A percentile compares a stretch with the other conserved stretches of the same genome.
Evolutionary conservation across 2,329 filamentous ascomycete species (phyloP).

Genomic region (Aaosphaeria arxii): DNA sequence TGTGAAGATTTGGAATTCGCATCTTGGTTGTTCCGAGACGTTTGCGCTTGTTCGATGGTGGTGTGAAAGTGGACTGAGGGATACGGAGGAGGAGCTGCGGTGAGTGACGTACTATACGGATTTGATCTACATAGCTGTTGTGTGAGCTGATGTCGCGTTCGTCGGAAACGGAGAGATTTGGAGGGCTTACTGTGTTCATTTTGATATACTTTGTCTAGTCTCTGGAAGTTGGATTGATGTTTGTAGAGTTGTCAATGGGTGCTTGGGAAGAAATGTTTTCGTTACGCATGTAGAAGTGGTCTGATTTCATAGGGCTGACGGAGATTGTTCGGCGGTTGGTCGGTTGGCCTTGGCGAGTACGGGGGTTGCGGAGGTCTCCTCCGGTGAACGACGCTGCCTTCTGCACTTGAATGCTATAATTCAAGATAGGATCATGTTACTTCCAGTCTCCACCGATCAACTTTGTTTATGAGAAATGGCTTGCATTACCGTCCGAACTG

Average conservation of each 20-base stretch:
- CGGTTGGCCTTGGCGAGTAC: neutral
- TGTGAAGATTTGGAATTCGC: neutral
- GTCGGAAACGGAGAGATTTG: neutral
- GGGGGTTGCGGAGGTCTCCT: too few relatives aligned
- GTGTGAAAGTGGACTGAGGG: neutral
- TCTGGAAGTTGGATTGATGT: neutral
- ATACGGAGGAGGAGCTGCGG: constrained; percentile 1
- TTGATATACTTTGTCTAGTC: constrained; percentile 6
- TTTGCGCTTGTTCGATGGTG: neutral
- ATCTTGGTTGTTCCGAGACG: neutral
- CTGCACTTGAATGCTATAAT: too few relatives aligned
- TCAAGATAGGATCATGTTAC: too few relatives aligned
- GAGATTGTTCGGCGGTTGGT: constrained; percentile 13
- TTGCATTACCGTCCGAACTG: too few relatives aligned
- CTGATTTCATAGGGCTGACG: constrained; percentile 10
- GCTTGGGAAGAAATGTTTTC: constrained; percentile 1
- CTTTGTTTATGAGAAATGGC: too few relatives aligned
- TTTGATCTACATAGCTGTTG: constrained; percentile 44
- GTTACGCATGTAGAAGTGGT: neutral
- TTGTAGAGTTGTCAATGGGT: constrained; percentile 1
- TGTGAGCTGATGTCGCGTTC: constrained; percentile 9
- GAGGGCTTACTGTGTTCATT: constrained; percentile 53
- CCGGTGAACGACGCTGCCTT: too few relatives aligned
- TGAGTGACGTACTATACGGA: constrained; percentile 56
- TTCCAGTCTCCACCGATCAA: too few relatives aligned